phyloP scores from a whole-genome alignment of 1,139 yeast genomes.

The Starmera stellimalicola region DNA sequence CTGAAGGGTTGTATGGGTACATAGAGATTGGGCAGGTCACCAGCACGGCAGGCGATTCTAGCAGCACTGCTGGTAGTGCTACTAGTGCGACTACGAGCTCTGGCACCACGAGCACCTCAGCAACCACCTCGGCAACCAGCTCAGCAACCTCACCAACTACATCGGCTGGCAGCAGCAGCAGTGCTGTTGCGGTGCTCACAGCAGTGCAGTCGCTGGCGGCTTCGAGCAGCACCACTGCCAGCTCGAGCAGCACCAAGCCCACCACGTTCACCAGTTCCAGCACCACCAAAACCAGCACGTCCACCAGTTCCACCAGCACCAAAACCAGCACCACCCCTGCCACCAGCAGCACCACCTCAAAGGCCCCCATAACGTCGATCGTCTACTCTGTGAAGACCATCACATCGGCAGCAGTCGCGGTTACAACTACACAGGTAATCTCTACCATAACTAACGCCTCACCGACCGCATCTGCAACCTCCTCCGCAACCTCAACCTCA shows the following conservation, averaged over 20 bases:
- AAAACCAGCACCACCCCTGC: conserved; percentile 2
- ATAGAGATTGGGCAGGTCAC: conserved; percentile 23
- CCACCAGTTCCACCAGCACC: conserved; percentile 5
- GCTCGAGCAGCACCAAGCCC: no score
- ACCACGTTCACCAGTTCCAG: no score
- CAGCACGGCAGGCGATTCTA: background rate
- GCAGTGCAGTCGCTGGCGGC: background rate
- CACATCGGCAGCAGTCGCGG: conserved; percentile 17
- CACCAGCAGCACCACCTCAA: conserved; percentile 2
- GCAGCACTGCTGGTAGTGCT: conserved; percentile 2
- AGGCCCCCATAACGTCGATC: conserved; percentile 16
- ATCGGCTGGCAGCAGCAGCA: conserved; percentile 3
- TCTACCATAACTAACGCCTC: conserved; percentile 18
- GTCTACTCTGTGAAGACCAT: conserved; percentile 21
- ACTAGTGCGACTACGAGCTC: conserved; percentile 1
- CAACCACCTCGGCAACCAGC: conserved; percentile 4
- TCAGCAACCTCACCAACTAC: conserved; percentile 2
- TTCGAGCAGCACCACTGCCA: no score
- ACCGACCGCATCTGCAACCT: conserved; percentile 7
- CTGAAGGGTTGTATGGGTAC: conserved; percentile 32
- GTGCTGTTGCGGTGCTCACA: background rate
- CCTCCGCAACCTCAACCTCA: conserved; percentile 3
- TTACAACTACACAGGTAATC: conserved; percentile 19
- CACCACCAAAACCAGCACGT: conserved; percentile 6
- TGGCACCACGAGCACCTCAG: conserved; percentile 1